phyloP scores from a whole-genome alignment of 805 yeast genomes.

The Yarrowia sp. region DNA sequence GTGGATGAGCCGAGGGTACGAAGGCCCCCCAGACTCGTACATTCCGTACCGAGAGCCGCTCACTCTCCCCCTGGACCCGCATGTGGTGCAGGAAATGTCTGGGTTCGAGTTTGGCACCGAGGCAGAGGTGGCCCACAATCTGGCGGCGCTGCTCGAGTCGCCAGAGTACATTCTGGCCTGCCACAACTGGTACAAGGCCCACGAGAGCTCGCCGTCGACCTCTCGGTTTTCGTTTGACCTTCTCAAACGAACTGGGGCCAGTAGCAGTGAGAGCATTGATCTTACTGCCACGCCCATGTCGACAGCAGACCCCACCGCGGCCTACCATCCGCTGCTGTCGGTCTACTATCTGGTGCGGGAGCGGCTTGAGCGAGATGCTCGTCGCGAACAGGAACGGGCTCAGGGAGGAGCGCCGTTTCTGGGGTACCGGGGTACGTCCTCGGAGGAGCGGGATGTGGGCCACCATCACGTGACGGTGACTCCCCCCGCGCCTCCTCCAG shows the following conservation, averaged over 20 bases:
- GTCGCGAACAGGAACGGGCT: conserved; percentile 1
- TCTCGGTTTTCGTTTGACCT: conserved; percentile 27
- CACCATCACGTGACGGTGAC: background rate
- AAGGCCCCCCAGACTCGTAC: conserved; percentile 62
- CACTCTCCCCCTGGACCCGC: conserved; percentile 61
- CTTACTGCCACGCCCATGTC: conserved; percentile 8
- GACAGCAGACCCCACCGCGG: conserved; percentile 68
- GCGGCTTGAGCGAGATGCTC: conserved; percentile 62
- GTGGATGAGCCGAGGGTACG: conserved; percentile 92
- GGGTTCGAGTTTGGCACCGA: conserved; percentile 75
- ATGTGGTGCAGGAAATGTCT: conserved; percentile 70
- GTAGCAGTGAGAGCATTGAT: background rate
- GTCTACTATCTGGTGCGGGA: conserved; percentile 85
- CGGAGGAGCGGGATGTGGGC: no score
- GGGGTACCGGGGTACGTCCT: no score
- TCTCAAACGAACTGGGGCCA: conserved; percentile 26
- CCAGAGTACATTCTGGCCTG: conserved; percentile 63
- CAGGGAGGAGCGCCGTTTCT: background rate
- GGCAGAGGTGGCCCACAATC: conserved; percentile 53
- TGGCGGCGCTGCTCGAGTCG: conserved; percentile 59
- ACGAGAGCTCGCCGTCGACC: background rate
- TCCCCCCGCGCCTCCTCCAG: conserved; percentile 2
- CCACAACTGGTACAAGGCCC: conserved; percentile 55
- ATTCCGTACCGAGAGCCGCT: conserved; percentile 79
- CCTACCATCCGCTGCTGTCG: conserved; percentile 84